Evolutionary conservation across 2,329 filamentous ascomycete genomes (phyloP).

Genomic region (Sporothrix brasiliensis): DNA sequence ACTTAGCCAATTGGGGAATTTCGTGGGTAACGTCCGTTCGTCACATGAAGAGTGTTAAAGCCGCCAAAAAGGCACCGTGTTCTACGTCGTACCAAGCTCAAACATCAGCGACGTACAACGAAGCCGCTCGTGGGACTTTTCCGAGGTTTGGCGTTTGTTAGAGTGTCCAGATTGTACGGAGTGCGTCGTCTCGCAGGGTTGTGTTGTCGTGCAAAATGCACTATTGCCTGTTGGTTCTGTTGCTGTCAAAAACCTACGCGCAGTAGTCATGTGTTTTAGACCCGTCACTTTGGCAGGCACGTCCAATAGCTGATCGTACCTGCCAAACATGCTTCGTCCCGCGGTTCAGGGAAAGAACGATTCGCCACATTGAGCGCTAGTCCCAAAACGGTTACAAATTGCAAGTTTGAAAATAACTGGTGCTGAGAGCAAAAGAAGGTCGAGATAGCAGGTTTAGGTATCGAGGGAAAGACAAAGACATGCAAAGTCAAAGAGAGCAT

Average conservation of each 20-base stretch:
- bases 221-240: not conserved
- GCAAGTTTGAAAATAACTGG: not conserved
- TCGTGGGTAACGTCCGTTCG: slow-evolving; percentile 5
- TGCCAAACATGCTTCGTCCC: slow-evolving; percentile 9
- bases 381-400: slow-evolving; percentile 7
- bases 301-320: slow-evolving; percentile 23
- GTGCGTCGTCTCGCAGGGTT: not conserved
- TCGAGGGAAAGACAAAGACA: not conserved
- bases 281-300: not conserved
- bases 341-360: not conserved
- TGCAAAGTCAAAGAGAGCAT: not conserved
- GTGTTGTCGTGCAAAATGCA: slow-evolving; percentile 1
- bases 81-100: not conserved
- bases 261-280: not conserved
- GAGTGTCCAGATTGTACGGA: not conserved
- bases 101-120: slow-evolving; percentile 1
- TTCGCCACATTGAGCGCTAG: slow-evolving; percentile 17
- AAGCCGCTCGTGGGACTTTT: slow-evolving; percentile 13
- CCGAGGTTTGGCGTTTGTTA: not conserved
- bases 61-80: not conserved
- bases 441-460: not conserved
- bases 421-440: not conserved
- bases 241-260: not conserved
- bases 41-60: not conserved
- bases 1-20: not conserved